A percentile compares a stretch with the other conserved stretches of the same genome.
Evolutionary conservation across 2,329 filamentous ascomycete species (phyloP).

Genomic region (Neurospora sp.): DNA sequence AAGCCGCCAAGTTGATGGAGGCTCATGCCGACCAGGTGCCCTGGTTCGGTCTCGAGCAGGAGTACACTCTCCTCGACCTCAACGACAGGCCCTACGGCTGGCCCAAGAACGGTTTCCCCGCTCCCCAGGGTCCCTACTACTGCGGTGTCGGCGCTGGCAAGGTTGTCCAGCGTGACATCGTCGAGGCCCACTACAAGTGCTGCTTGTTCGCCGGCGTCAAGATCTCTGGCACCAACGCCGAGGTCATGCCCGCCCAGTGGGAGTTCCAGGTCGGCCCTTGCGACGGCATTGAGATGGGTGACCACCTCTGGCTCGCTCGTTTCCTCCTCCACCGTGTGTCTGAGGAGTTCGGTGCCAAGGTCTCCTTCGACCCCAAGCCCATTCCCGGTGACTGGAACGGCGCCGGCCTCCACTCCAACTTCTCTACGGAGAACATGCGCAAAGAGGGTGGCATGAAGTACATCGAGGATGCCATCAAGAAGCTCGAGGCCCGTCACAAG

Average conservation of each 20-base stretch:
- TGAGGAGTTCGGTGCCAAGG: conserved; percentile 93
- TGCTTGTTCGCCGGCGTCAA: conserved; percentile 82
- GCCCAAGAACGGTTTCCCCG: conserved; percentile 62
- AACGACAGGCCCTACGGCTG: conserved; percentile 87
- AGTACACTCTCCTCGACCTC: conserved; percentile 87
- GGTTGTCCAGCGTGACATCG: conserved; percentile 96
- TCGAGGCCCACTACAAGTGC: conserved; percentile 67
- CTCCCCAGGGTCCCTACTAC: conserved; percentile 87
- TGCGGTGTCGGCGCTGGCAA: conserved; percentile 96
- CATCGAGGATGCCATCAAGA: conserved; percentile 81
- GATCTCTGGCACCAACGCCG: conserved; percentile 97
- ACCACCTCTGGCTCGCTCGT: conserved; percentile 90
- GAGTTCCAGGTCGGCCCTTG: conserved; percentile 96
- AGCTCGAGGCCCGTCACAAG: conserved; percentile 64
- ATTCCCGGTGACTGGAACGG: conserved; percentile 95
- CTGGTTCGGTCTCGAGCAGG: conserved; percentile 91
- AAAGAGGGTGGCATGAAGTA: conserved; percentile 87
- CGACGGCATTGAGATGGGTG: conserved; percentile 80
- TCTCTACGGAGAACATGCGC: conserved; percentile 83
- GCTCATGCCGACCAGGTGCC: conserved; percentile 71
- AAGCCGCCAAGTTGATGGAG: conserved; percentile 83
- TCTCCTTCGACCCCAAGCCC: conserved; percentile 92
- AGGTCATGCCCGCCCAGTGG: conserved; percentile 87
- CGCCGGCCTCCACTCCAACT: conserved; percentile 87
- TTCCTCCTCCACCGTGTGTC: conserved; percentile 75